phyloP scores from a whole-genome alignment of 1,139 yeast species.

The Debaryomyces fabryi region DNA sequence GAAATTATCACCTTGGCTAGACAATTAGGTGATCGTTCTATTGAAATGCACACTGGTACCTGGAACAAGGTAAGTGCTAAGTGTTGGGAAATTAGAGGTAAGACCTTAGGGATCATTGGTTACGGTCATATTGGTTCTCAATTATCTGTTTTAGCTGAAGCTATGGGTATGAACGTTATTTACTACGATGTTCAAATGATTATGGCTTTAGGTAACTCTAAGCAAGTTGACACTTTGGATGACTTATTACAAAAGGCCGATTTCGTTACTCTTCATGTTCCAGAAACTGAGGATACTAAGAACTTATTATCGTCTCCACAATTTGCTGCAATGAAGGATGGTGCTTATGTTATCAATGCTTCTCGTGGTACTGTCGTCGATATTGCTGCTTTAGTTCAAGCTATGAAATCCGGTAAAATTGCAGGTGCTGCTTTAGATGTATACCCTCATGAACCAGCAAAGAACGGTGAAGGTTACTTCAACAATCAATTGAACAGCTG shows the following conservation, averaged over 20 bases:
- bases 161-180: conserved; percentile 96
- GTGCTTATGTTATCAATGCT: conserved; percentile 91
- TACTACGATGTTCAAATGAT: conserved; percentile 91
- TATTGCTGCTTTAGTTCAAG: conserved; percentile 88
- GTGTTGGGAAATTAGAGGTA: conserved; percentile 99
- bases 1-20: conserved; percentile 93
- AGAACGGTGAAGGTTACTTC: conserved; percentile 87
- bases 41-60: conserved; percentile 93
- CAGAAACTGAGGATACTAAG: conserved; percentile 90
- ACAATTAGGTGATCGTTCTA: conserved; percentile 95
- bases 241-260: conserved; percentile 83
- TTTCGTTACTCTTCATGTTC: conserved; percentile 92
- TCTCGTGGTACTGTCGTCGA: conserved; percentile 98
- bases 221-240: conserved; percentile 83
- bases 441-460: conserved; percentile 96
- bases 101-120: conserved; percentile 95
- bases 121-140: conserved; percentile 99
- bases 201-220: conserved; percentile 97
- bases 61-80: conserved; percentile 96
- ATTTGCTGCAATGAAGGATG: conserved; percentile 95
- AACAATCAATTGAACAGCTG: conserved; percentile 72
- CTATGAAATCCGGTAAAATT: conserved; percentile 88
- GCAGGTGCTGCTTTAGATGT: conserved; percentile 99
- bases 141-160: conserved; percentile 93
- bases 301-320: conserved; percentile 89